Conservation (phyloP, 495 filamentous ascomycete species). For the Penicillium subrubescens region DNA sequence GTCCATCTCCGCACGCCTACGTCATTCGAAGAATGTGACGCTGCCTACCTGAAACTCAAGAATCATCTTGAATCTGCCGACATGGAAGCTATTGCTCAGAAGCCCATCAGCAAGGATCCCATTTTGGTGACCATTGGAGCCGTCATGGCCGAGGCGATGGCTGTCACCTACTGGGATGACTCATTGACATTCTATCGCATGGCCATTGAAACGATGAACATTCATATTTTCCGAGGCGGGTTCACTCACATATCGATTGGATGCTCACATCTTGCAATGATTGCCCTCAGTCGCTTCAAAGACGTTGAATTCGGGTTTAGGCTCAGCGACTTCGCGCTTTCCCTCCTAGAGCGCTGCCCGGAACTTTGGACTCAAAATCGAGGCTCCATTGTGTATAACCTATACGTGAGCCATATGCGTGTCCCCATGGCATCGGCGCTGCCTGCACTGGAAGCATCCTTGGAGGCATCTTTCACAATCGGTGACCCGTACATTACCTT, state of each 20-base stretch:
- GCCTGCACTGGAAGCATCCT: slow-evolving; percentile 62
- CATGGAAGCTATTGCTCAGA: slow-evolving; percentile 54
- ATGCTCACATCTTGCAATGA: slow-evolving; percentile 73
- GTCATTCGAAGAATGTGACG: slow-evolving; percentile 74
- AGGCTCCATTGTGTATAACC: slow-evolving; percentile 69
- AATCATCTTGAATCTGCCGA: slow-evolving; percentile 60
- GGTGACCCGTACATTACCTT: slow-evolving; percentile 77
- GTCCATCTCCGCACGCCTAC: slow-evolving; percentile 64
- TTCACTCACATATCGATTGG: slow-evolving; percentile 77
- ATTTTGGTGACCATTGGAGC: slow-evolving; percentile 67
- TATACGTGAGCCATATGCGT: slow-evolving; percentile 75
- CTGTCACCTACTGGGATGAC: slow-evolving; percentile 84
- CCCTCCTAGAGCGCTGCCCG: slow-evolving; percentile 64
- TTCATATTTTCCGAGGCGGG: slow-evolving; percentile 63
- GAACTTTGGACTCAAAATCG: slow-evolving; percentile 71
- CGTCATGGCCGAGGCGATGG: slow-evolving; percentile 74
- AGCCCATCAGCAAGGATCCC: slow-evolving; percentile 53
- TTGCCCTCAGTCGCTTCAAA: slow-evolving; percentile 71
- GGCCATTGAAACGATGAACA: slow-evolving; percentile 68
- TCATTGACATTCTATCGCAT: slow-evolving; percentile 74
- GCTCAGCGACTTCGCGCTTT: slow-evolving; percentile 64
- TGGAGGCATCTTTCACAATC: slow-evolving; percentile 69
- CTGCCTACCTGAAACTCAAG: slow-evolving; percentile 63
- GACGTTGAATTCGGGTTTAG: slow-evolving; percentile 68
- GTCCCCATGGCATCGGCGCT: slow-evolving; percentile 61